phyloP scores from a whole-genome alignment of 75 land plant species.

The Picea sitchensis region DNA sequence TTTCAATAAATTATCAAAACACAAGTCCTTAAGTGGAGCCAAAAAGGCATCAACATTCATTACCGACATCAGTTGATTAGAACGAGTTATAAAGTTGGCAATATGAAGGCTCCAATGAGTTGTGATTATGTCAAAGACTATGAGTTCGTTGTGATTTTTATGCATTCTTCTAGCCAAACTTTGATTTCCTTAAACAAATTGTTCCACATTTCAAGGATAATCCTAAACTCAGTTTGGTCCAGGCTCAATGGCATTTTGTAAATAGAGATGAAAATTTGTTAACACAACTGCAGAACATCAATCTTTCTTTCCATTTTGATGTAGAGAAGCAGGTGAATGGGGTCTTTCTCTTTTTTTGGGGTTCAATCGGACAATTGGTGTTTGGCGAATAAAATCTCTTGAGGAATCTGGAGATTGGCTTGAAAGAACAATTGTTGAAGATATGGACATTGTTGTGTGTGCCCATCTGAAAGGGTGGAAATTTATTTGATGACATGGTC shows the following conservation, averaged over 20 bases:
- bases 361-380: conserved; percentile 83
- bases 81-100: conserved; percentile 84
- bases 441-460: conserved; percentile 87
- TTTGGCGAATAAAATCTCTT: conserved; percentile 82
- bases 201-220: conserved; percentile 84
- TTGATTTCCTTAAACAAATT: conserved; percentile 69
- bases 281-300: conserved; percentile 78
- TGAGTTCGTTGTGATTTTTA: conserved; percentile 84
- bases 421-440: conserved; percentile 86
- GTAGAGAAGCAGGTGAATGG: conserved; percentile 95
- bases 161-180: conserved; percentile 80
- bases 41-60: conserved; percentile 61
- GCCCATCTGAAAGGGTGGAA: conserved; percentile 87
- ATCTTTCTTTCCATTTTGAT: conserved; percentile 77
- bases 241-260: conserved; percentile 80
- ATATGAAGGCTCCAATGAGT: conserved; percentile 78
- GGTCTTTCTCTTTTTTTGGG: conserved; percentile 74
- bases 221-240: conserved; percentile 77
- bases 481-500: conserved; percentile 71
- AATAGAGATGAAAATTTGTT: conserved; percentile 83
- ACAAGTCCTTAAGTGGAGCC: conserved; percentile 72
- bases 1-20: conserved; percentile 52
- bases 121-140: conserved; percentile 84
- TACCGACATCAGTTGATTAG: conserved; percentile 66
- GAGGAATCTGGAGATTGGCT: conserved; percentile 88